These are phyloP conservation scores for Stropharia rugosoannulata DNA, from an alignment of 768 basidiomycete species.

Conservation along the genomic window DNA sequence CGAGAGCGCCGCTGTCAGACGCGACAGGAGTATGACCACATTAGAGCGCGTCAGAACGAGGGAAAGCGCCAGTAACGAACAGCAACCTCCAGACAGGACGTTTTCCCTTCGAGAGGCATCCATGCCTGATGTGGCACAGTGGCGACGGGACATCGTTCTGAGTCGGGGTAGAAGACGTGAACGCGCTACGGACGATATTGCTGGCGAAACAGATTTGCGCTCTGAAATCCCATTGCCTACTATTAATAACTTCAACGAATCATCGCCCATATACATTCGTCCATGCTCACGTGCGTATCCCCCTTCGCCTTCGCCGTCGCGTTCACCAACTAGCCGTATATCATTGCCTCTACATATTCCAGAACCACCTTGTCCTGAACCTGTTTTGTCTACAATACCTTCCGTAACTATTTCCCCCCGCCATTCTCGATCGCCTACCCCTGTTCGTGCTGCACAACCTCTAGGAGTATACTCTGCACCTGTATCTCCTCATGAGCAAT, in stretches of 20 bases:
- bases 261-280: constrained; percentile 39
- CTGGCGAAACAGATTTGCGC: constrained; percentile 28
- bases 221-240: constrained; percentile 27
- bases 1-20: constrained; percentile 66
- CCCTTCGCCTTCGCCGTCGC: constrained; percentile 54
- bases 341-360: constrained; percentile 17
- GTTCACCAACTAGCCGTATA: constrained; percentile 20
- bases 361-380: constrained; percentile 13
- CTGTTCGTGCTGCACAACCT: constrained; percentile 31
- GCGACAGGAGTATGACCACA: constrained; percentile 65
- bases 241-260: constrained; percentile 27
- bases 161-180: constrained; percentile 65
- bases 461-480: constrained; percentile 22
- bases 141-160: constrained; percentile 54
- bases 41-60: constrained; percentile 56
- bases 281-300: constrained; percentile 48
- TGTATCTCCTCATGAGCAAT: constrained; percentile 32
- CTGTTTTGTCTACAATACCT: constrained; percentile 15
- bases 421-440: constrained; percentile 38
- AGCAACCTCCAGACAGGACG: constrained; percentile 29
- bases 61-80: constrained; percentile 37
- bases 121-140: constrained; percentile 48
- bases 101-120: constrained; percentile 41
- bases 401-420: constrained; percentile 23
- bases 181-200: constrained; percentile 42